A percentile compares a stretch with the other conserved stretches of the same genome.
Evolutionary conservation across 83 land plant genomes (phyloP).

Genomic region (Picea abies): DNA sequence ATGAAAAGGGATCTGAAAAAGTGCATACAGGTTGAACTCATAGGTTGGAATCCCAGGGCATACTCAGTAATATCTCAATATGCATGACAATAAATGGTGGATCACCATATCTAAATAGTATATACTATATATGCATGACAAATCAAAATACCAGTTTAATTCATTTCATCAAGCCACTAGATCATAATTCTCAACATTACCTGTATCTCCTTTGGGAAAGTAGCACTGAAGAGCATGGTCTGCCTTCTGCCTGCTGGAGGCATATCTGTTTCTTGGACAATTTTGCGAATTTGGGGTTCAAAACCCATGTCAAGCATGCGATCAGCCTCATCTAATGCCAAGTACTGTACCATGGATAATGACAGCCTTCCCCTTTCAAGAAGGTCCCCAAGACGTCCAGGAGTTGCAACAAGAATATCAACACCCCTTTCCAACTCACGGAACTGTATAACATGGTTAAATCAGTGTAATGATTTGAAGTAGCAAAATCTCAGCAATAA

Average conservation of each 20-base stretch:
- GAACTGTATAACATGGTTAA: constrained; percentile 39
- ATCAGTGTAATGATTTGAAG: background rate
- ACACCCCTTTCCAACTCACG: constrained; percentile 78
- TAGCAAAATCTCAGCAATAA: no score
- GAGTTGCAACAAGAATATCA: constrained; percentile 81
- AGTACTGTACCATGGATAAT: constrained; percentile 50
- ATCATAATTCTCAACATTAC: constrained; percentile 22
- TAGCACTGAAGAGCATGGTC: constrained; percentile 92
- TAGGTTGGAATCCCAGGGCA: no score
- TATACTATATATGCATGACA: no score
- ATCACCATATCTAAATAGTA: no score
- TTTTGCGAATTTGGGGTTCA: constrained; percentile 79
- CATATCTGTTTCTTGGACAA: constrained; percentile 79
- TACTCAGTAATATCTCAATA: no score
- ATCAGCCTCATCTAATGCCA: constrained; percentile 85
- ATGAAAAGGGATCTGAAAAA: background rate
- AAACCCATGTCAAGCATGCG: constrained; percentile 93
- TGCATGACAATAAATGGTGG: no score
- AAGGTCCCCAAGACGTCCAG: constrained; percentile 73
- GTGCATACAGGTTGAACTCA: background rate
- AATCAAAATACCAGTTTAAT: no score
- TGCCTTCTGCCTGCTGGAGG: constrained; percentile 72
- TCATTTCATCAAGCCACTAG: no score
- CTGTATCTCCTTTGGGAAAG: constrained; percentile 87
- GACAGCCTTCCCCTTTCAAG: constrained; percentile 67